Base-by-base conservation (phyloP, 1,284 basidiomycete genomes). In the Golubevia pallescens region DNA sequence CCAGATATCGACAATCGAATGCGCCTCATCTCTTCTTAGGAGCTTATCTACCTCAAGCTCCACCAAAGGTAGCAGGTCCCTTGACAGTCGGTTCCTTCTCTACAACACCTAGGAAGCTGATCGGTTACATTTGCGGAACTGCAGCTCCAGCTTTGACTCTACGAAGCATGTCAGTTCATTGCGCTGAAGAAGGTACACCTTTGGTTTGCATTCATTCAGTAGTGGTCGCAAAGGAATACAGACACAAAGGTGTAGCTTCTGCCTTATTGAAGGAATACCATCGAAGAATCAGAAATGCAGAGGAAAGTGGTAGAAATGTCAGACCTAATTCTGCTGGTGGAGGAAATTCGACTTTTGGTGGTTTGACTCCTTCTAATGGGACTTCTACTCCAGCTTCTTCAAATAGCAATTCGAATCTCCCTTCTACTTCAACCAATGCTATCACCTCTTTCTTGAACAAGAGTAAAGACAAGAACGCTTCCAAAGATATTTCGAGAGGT, bases 141-240 rank as follows among this genome's bases (percentile, higher is more conserved):
- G 81, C 81, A 10, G 69, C 81, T 1, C 69, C 80, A 10, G 79
- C 80, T 1, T 63, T 76, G 24, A 77, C 81, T 1, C 66, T 74
- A 7, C 66, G 74, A 7, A 69, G 75, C 66, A 75, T 84, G 67
- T 75, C 75, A 32, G 71, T 62, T 7, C 77, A 77, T 66, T 73
- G 71, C 62, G 65, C 70, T 3, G 75, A 71, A 34, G 66, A 68
- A 8, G 70, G 78, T 34, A 80, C 82, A 0, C 69, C 69, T 28
- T 71, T 84, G 55, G 80, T 85, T 38, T 85, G 82, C 63, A 75
- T 85, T 19, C 79, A 81, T 57, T 70, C 70, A 55, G 69, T 85
- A 51, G 74, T 74, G 61, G 80, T 85, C 19, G 69, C 74, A 16
- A 66, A 65, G 48, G 70, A 70, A 28, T 69, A 72, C 57, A 74